Percentiles rank a stretch among this genome's conserved stretches.
phyloP scores from a whole-genome alignment of 75 land plant species.

The Larix kaempferi region DNA sequence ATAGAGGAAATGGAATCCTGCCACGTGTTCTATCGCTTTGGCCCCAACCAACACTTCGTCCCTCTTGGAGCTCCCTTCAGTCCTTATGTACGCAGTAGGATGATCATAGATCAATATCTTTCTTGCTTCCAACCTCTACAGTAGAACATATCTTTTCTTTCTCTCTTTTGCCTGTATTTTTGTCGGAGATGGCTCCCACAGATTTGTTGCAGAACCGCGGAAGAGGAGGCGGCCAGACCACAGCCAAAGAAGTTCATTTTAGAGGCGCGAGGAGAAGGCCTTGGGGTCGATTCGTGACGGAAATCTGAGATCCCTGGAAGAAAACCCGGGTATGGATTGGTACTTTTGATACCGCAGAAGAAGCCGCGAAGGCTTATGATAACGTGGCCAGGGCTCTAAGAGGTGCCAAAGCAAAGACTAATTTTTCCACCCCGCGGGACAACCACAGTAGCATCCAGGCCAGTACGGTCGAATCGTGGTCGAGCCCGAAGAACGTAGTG shows the following conservation, averaged over 20 bases:
- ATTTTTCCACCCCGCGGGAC: slow-evolving; percentile 12
- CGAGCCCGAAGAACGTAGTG: neutral
- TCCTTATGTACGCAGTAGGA: neutral
- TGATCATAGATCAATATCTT: neutral
- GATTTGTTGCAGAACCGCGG: neutral
- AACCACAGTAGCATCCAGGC: neutral
- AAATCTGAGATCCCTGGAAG: slow-evolving; percentile 28
- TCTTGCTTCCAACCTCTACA: neutral
- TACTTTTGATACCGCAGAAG: slow-evolving; percentile 33
- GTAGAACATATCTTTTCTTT: too few relatives aligned
- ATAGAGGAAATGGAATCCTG: too few relatives aligned
- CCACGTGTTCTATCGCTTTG: too few relatives aligned
- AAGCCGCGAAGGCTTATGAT: slow-evolving; percentile 32
- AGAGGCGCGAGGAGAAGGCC: slow-evolving; percentile 31
- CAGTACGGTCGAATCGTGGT: slow-evolving; percentile 6
- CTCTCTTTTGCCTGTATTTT: neutral
- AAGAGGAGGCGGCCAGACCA: neutral
- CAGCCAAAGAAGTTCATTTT: slow-evolving; percentile 11
- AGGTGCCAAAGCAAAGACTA: slow-evolving; percentile 31
- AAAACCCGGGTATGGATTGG: slow-evolving; percentile 33
- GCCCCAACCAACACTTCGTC: too few relatives aligned
- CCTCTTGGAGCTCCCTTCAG: neutral
- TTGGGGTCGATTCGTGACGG: slow-evolving; percentile 33
- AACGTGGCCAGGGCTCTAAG: slow-evolving; percentile 24
- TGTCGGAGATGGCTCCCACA: neutral